Evolutionary conservation across 345 rosid species (phyloP).

Genomic region (Citrus sp.): DNA sequence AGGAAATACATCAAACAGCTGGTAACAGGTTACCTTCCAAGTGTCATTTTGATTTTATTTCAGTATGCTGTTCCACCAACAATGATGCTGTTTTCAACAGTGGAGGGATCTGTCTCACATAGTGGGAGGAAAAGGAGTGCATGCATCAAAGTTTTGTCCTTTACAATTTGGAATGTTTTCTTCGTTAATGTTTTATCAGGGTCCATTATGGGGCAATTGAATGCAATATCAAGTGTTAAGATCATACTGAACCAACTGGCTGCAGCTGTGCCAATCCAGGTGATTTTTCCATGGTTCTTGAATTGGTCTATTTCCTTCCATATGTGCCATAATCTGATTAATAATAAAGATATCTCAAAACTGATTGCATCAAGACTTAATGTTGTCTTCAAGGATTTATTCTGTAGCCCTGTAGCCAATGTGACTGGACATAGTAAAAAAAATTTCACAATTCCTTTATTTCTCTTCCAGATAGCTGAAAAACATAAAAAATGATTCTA

Average conservation of each 20-base stretch:
- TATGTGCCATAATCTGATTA: background rate
- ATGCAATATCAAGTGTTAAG: slow-evolving; percentile 53
- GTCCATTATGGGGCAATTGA: slow-evolving; percentile 53
- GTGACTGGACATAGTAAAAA: background rate
- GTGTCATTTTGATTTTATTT: slow-evolving; percentile 73
- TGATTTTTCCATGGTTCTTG: slow-evolving; percentile 21
- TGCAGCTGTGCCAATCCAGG: slow-evolving; percentile 75
- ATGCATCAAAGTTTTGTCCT: slow-evolving; percentile 67
- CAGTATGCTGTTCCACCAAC: slow-evolving; percentile 77
- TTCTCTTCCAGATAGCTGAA: background rate
- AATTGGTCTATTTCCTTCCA: background rate
- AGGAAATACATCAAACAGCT: slow-evolving; percentile 51
- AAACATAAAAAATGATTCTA: slow-evolving; percentile 5
- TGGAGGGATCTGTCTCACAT: slow-evolving; percentile 76
- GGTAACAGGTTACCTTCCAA: slow-evolving; percentile 93
- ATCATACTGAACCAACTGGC: slow-evolving; percentile 69
- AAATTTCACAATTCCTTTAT: background rate
- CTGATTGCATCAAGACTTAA: background rate
- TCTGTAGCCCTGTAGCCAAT: background rate
- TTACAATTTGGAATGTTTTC: slow-evolving; percentile 96
- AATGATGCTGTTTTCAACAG: slow-evolving; percentile 81
- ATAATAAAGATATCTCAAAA: background rate
- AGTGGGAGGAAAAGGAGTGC: slow-evolving; percentile 84
- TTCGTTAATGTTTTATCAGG: slow-evolving; percentile 83
- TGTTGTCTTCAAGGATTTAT: background rate